Evolutionary conservation across 257 asterid genomes (phyloP).

Genomic region (Solanum gracilifrons): DNA sequence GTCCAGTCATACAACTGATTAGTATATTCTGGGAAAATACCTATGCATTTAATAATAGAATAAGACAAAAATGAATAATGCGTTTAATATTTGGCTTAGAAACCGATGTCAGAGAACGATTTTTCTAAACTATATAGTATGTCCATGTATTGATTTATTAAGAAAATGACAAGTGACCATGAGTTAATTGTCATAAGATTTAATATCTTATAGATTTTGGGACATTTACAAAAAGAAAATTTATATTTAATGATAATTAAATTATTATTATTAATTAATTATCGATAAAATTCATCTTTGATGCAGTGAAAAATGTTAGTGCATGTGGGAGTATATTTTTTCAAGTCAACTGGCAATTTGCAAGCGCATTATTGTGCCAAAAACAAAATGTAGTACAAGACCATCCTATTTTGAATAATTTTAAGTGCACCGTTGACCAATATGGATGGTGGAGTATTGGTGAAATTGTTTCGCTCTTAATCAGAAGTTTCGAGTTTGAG

Average conservation of each 20-base stretch:
- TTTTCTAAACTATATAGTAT: neutral
- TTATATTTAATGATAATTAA: too few species aligned
- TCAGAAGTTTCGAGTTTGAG: too few species aligned
- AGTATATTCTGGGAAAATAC: neutral
- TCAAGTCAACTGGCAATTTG: neutral
- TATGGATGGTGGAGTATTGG: rapidly evolving
- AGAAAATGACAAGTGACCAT: too few species aligned
- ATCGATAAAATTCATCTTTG: rapidly evolving
- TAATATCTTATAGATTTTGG: too few species aligned
- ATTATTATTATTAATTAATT: too few species aligned
- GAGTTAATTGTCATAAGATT: too few species aligned
- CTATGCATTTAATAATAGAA: neutral
- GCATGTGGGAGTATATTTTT: neutral
- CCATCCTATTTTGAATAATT: neutral
- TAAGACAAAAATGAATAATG: neutral
- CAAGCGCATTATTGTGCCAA: neutral
- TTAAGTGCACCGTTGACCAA: neutral
- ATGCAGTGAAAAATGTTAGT: neutral
- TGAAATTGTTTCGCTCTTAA: too few species aligned
- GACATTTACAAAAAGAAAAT: too few species aligned
- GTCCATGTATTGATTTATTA: neutral
- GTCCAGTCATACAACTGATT: neutral
- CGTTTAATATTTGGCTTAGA: neutral
- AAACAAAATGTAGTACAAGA: neutral
- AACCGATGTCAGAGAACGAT: neutral